Evolutionary conservation across 108 stramenopile genomes (phyloP), one percentile per base, ranked within the genome.

Genomic region (Hondaea fermentalgiana): DNA sequence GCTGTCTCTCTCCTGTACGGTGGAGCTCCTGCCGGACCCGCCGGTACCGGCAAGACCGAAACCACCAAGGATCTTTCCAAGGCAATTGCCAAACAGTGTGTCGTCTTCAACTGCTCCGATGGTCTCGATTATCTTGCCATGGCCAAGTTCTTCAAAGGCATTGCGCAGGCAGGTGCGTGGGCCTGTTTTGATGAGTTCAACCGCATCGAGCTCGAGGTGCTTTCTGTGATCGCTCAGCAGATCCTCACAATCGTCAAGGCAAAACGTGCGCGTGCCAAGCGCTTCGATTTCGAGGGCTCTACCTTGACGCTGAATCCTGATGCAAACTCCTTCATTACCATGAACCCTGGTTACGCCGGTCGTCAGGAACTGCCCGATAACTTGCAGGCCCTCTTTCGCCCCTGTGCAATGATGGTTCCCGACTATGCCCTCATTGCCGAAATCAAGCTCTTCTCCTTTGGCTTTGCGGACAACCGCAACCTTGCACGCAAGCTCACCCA

Each of bases 311-410:
- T 95, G 76, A 95, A 95, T 91, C 91, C 91, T 58, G 94, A 95
- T 51, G 92, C 93, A 29, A 95, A 95, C 89, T 91, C 90, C 43
- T 95, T 94, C 91, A 95, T 95, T 64, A 95, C 95, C 71, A 95
- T 95, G 95, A 95, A 95, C 91, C 95, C 95, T 23, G 95, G 95
- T 17, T 95, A 95, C 88, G 95, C 95, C 10, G 95, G 95, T 8
- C 91, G 95, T 5, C 87, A 92, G 0, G 92, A 91, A 64, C 90
- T 95, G 21, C 95, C 95, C 42, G 95, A 95, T 87, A 95, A 95
- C 88, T 57, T 95, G 29, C 91, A 94, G 90, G 95, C 94, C 28
- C 83, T 94, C 5, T 95, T 94, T 60, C 91, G 95, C 10, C 95
- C 95, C 25, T 94, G 94, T 0, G 94, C 95, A 25, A 95, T 95